Percentiles rank a stretch among this genome's conserved stretches.
Evolutionary conservation across 1,284 basidiomycete genomes (phyloP).

Genomic region (Leccinum variabile): DNA sequence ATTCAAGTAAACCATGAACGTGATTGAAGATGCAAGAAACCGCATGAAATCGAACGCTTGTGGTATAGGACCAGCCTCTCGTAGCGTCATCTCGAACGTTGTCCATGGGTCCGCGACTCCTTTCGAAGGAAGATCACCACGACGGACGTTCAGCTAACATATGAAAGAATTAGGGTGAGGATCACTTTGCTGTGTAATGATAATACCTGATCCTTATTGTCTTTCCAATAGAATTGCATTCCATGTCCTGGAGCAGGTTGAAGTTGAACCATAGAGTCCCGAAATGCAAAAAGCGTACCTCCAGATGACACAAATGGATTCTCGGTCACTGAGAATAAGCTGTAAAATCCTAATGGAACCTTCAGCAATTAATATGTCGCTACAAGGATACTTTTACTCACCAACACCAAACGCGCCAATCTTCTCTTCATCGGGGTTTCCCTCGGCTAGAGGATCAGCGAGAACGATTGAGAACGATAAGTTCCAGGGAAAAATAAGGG

Average conservation of each 20-base stretch:
- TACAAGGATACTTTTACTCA: slow-evolving; percentile 33
- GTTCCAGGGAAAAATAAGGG: background rate
- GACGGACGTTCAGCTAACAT: slow-evolving; percentile 69
- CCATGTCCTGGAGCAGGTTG: slow-evolving; percentile 57
- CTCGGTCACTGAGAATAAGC: slow-evolving; percentile 84
- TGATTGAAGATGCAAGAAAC: slow-evolving; percentile 91
- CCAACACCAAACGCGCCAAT: slow-evolving; percentile 87
- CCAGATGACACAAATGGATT: slow-evolving; percentile 92
- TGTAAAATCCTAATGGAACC: slow-evolving; percentile 63
- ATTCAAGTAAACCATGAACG: slow-evolving; percentile 86
- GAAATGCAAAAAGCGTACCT: slow-evolving; percentile 40
- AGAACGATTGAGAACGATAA: background rate
- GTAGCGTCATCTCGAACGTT: slow-evolving; percentile 86
- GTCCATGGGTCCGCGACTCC: slow-evolving; percentile 67
- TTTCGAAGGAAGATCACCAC: slow-evolving; percentile 60
- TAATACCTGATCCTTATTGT: slow-evolving; percentile 77
- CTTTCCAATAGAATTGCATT: slow-evolving; percentile 99
- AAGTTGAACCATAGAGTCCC: background rate
- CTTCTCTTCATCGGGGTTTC: slow-evolving; percentile 83
- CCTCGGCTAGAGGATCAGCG: slow-evolving; percentile 55
- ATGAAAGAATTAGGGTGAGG: slow-evolving; percentile 7
- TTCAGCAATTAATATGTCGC: background rate
- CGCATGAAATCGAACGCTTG: slow-evolving; percentile 83
- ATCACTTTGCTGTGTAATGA: background rate
- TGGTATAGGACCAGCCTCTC: slow-evolving; percentile 84